A percentile compares a stretch with the other conserved stretches of the same genome.
Evolutionary conservation across 1,284 basidiomycete genomes (phyloP).

Genomic region (Lentinula novae-zelandiae): DNA sequence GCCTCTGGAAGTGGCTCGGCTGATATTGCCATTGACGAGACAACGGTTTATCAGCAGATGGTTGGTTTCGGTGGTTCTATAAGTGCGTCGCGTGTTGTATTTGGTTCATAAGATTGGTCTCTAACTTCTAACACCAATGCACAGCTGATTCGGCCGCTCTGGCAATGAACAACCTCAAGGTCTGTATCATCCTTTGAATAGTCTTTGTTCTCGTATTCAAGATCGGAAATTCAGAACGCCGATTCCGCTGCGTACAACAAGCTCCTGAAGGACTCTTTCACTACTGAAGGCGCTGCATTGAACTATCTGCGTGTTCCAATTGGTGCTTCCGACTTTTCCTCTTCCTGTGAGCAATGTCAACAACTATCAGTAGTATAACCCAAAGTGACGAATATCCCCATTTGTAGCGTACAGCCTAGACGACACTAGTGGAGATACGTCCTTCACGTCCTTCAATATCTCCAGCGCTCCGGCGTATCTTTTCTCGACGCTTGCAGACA

Average conservation of each 20-base stretch:
- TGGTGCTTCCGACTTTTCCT: conserved; percentile 31
- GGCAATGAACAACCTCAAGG: conserved; percentile 29
- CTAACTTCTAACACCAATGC: background rate
- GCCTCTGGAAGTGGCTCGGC: background rate
- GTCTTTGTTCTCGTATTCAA: background rate
- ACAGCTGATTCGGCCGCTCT: conserved; percentile 31
- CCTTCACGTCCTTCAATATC: conserved; percentile 27
- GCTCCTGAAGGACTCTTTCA: conserved; percentile 25
- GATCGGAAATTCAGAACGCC: conserved; percentile 14
- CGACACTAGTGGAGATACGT: conserved; percentile 26
- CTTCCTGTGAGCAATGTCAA: conserved; percentile 3
- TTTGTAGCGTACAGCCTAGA: conserved; percentile 27
- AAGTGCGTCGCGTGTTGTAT: background rate
- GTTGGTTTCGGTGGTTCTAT: conserved; percentile 7
- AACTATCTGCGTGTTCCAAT: conserved; percentile 28
- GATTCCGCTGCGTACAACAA: conserved; percentile 27
- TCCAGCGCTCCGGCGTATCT: conserved; percentile 28
- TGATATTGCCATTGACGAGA: conserved; percentile 6
- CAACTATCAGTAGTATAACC: background rate
- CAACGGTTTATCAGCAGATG: conserved; percentile 3
- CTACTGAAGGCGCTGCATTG: conserved; percentile 26
- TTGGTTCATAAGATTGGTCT: background rate
- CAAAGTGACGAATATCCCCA: background rate
- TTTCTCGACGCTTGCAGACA: conserved; percentile 29
- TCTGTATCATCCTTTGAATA: background rate